These are phyloP conservation scores for Hypericum perforatum DNA, from an alignment of 345 rosid genomes.

Conservation along the genomic window DNA sequence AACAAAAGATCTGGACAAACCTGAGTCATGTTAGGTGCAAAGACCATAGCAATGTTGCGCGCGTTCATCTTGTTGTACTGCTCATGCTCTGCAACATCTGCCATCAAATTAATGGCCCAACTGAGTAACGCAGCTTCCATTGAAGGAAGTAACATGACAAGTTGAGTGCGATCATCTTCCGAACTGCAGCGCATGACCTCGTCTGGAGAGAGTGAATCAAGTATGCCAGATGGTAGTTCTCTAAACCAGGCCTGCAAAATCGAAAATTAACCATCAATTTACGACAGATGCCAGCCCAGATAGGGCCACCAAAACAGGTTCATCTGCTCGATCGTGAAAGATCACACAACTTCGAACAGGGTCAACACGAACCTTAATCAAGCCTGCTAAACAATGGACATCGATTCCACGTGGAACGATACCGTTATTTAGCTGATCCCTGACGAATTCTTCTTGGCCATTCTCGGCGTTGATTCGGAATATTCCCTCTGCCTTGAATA, in stretches of 20 bases:
- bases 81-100: conserved; percentile 80
- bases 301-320: too few species aligned
- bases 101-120: conserved; percentile 89
- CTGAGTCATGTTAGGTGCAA: conserved; percentile 99
- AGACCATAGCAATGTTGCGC: conserved; percentile 90
- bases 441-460: conserved; percentile 56
- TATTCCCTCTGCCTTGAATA: conserved; percentile 81
- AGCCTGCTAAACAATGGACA: conserved; percentile 85
- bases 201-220: conserved; percentile 75
- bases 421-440: conserved; percentile 67
- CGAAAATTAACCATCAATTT: too few species aligned
- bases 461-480: conserved; percentile 86
- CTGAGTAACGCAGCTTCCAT: conserved; percentile 77
- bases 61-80: conserved; percentile 87
- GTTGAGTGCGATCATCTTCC: conserved; percentile 68
- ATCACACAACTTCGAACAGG: too few species aligned
- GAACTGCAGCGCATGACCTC: conserved; percentile 88
- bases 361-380: conserved; percentile 52
- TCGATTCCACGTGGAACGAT: conserved; percentile 68
- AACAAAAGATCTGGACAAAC: conserved; percentile 21
- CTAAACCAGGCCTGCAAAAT: conserved; percentile 73
- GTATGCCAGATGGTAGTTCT: conserved; percentile 87
- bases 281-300: too few species aligned
- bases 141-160: conserved; percentile 60
- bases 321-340: too few species aligned